Base-by-base conservation (phyloP, 768 basidiomycete genomes). In the Cantharellus anzutake region DNA sequence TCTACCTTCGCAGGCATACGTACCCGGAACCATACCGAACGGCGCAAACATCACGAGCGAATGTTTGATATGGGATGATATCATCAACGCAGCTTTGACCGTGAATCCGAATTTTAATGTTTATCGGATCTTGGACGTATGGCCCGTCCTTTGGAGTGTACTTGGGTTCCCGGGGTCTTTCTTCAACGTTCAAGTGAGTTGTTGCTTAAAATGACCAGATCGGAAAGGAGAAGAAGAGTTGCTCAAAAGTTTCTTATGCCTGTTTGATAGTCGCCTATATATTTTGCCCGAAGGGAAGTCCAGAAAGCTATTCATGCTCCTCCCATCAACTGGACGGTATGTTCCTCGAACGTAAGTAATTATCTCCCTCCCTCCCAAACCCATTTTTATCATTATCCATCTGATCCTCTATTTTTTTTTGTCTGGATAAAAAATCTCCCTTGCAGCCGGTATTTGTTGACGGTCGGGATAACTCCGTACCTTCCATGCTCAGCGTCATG, bases 51-150 rank as follows among this genome's bases (percentile, higher is more conserved):
- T 57, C 34, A 57, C 56, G 34, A 11, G 63, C 4, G 80, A 76
- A 29, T 87, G 86, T 63, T 80, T 85, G 64, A 68, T 85, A 0
- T 86, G 82, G 84, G 74, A 77, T 35, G 69, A 72, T 41, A 80
- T 87, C 58, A 80, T 83, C 65, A 68, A 80, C 20, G 81, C 77
- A 0, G 79, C 85, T 0, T 63, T 84, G 29, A 58, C 69, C 2
- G 70, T 83, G 63, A 86, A 87, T 64, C 86, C 85, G 0, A 84
- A 81, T 0, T 88, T 87, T 71, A 75, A 87, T 63, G 74, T 85
- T 4, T 88, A 87, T 66, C 77, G 82, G 29, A 83, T 87, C 59
- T 83, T 84, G 69, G 84, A 86, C 38, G 48, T 35, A 57, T 1
- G 14, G 2, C 16, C 5, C 2, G 20, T 53, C 3, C 35, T 57